phyloP scores from a whole-genome alignment of 495 filamentous ascomycete species.

The Hapsidospora chrysogenum region DNA sequence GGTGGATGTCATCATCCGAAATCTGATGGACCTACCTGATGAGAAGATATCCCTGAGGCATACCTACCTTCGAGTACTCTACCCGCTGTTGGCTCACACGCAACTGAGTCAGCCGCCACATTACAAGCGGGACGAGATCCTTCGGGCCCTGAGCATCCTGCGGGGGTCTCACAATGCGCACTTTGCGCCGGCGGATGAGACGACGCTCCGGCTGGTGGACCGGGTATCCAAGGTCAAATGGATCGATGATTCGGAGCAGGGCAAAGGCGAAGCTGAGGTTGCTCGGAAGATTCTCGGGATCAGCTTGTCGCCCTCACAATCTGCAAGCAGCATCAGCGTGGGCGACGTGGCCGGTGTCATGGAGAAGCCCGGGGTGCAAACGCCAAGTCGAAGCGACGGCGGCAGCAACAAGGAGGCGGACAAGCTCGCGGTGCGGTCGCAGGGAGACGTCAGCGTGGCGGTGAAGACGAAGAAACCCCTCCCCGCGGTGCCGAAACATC shows the following conservation, averaged over 20 bases:
- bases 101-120: constrained; percentile 71
- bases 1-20: constrained; percentile 90
- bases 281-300: constrained; percentile 30
- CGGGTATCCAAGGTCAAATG: constrained; percentile 74
- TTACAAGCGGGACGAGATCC: constrained; percentile 83
- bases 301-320: constrained; percentile 27
- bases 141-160: constrained; percentile 55
- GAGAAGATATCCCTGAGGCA: constrained; percentile 69
- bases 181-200: constrained; percentile 82
- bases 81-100: constrained; percentile 78
- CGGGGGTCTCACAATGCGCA: constrained; percentile 46
- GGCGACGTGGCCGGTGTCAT: constrained; percentile 61
- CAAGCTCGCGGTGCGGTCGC: constrained; percentile 1
- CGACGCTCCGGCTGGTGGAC: constrained; percentile 66
- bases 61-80: constrained; percentile 93
- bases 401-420: too few species aligned
- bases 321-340: constrained; percentile 46
- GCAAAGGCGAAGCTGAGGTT: constrained; percentile 23
- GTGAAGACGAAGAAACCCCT: constrained; percentile 22
- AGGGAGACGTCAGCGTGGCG: too few species aligned
- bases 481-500: constrained; percentile 28
- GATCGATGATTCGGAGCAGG: constrained; percentile 39
- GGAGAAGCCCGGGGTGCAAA: constrained; percentile 74
- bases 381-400: constrained; percentile 46
- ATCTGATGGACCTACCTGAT: constrained; percentile 79